phyloP scores from a whole-genome alignment of 345 rosid genomes.

The Eucalyptus polyanthemos region DNA sequence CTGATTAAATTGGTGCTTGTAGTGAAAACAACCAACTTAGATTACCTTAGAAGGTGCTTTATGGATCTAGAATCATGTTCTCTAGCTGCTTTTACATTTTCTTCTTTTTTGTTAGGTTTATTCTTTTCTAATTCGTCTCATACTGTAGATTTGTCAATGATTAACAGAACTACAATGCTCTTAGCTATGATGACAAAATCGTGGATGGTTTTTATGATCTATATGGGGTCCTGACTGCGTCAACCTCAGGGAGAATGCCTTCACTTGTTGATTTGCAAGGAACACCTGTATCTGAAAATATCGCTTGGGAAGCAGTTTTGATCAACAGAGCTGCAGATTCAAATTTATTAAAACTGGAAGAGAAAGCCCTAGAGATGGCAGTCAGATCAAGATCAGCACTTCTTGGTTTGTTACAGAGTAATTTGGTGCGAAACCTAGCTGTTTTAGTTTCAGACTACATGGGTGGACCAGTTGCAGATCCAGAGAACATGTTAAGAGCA shows the following conservation, averaged over 20 bases:
- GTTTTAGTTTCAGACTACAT: conserved; percentile 74
- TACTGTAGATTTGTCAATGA: conserved; percentile 43
- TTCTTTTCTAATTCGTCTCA: conserved; percentile 45
- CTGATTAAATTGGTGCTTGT: neutral
- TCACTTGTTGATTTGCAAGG: conserved; percentile 87
- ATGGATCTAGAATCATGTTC: neutral
- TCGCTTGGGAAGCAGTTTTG: conserved; percentile 82
- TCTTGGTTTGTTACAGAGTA: conserved; percentile 19
- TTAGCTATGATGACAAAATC: conserved; percentile 93
- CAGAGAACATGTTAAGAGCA: conserved; percentile 56
- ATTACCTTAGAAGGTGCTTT: neutral
- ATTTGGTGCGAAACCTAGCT: conserved; percentile 58
- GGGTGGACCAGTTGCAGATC: conserved; percentile 89
- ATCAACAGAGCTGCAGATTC: conserved; percentile 69
- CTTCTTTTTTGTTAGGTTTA: conserved; percentile 6
- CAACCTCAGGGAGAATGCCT: conserved; percentile 62
- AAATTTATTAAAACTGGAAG: conserved; percentile 70
- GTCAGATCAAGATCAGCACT: conserved; percentile 43
- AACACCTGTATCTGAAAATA: conserved; percentile 38
- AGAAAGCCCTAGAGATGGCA: conserved; percentile 61
- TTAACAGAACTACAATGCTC: conserved; percentile 86
- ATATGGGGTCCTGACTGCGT: conserved; percentile 49
- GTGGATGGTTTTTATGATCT: conserved; percentile 91
- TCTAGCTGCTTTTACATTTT: conserved; percentile 4
- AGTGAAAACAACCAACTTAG: neutral